phyloP scores from a whole-genome alignment of 2,329 filamentous ascomycete species.

The Ascochyta lentis region DNA sequence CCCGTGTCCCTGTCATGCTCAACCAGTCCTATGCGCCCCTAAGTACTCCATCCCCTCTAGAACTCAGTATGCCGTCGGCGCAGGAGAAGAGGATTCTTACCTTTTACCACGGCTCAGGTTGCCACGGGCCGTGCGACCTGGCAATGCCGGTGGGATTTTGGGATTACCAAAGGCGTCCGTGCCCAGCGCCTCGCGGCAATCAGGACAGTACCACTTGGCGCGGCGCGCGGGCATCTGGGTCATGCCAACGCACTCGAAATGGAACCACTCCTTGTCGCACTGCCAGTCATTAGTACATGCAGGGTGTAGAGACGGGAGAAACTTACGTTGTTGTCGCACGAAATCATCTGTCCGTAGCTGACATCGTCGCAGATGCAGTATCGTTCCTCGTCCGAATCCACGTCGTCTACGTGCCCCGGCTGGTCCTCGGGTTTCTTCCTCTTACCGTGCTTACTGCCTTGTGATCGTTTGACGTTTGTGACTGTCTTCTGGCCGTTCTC shows the following conservation, averaged over 20 bases:
- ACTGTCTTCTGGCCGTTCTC: constrained; percentile 67
- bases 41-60: constrained; percentile 46
- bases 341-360: constrained; percentile 83
- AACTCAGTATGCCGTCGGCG: constrained; percentile 37
- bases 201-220: constrained; percentile 85
- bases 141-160: constrained; percentile 39
- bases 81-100: constrained; percentile 36
- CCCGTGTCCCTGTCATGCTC: not conserved
- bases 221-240: constrained; percentile 70
- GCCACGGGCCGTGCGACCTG: constrained; percentile 24
- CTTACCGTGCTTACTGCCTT: constrained; percentile 44
- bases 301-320: not conserved
- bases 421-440: constrained; percentile 57
- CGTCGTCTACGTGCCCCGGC: constrained; percentile 50
- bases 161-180: constrained; percentile 46
- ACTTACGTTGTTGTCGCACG: constrained; percentile 75
- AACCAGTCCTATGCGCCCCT: constrained; percentile 6
- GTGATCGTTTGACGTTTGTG: constrained; percentile 73
- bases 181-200: constrained; percentile 59
- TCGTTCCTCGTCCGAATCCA: constrained; percentile 76
- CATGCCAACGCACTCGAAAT: constrained; percentile 77
- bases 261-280: constrained; percentile 86
- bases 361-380: constrained; percentile 83
- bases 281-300: constrained; percentile 46
- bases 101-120: constrained; percentile 32